Evolutionary conservation across 2,329 filamentous ascomycete genomes (phyloP), one percentile per base, ranked within the genome.

Genomic region (Cytospora piceae): DNA sequence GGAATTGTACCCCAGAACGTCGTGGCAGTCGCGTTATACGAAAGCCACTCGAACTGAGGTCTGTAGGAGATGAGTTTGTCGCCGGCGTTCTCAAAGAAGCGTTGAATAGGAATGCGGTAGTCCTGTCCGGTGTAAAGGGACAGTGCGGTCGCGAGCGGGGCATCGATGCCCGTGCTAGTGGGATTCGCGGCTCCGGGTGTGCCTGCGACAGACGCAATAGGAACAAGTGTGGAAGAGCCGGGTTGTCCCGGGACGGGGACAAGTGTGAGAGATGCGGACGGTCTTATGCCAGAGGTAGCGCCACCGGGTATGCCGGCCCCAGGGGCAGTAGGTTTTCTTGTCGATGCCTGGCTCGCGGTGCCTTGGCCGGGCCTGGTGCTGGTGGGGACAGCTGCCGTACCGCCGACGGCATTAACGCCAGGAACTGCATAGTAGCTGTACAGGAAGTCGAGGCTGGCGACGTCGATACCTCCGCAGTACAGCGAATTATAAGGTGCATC

Each of bases 381-480:
- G 27, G 12, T 17, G 20, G 51, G 17, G 39, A 51, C 24, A 55
- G n/a, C 29, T 61, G 20, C 42, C 15, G 20, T 22, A 37, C 20
- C 27, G 15, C 8, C 24, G 9, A 20, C 14, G 32, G 34, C 15
- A 12, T 34, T 4, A n/a, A n/a, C 20, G 12, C 49, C 51, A 24
- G 54, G 46, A n/a, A 39, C 39, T 5, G 63, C 56, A 15, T 67
- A 67, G 39, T 46, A 64, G 57, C 58, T 67, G 34, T 67, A 68
- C 9, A 68, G 29, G 46, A 64, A 61, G 52, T 73, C 57, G 27
- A 63, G 57, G 9, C 37, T 62, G 29, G 15, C 31, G 31, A 56
- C 37, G 37, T 66, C 61, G 17, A 66, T 59, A 22, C 67, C 67
- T 32, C 67, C 67, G 17, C 67, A 68, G 52, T 60, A 68, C 17